Evolutionary conservation across 2,329 filamentous ascomycete genomes (phyloP), one percentile per base, ranked within the genome.

Genomic region (Claviceps maximensis): DNA sequence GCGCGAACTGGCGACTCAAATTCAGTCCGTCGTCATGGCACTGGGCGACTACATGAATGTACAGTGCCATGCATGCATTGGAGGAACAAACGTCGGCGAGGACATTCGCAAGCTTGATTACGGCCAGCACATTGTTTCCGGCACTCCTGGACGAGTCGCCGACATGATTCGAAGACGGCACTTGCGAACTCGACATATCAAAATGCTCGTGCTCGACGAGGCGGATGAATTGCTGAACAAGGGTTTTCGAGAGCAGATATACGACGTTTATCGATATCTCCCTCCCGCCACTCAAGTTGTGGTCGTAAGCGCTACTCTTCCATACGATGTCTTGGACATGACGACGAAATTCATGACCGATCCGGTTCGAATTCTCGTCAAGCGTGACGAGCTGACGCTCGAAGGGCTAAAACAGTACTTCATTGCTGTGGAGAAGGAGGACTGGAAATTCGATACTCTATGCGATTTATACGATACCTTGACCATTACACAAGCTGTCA

Each of bases 21-120:
- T 98, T 59, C 93, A 98, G 73, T 95, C 89, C 38, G 93, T 98
- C 55, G 87, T 98, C 61, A 95, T 97, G 83, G 93, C 93, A n/a
- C 81, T 98, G n/a, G 93, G 93, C 59, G 93, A 98, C 71, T 98
- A 96, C 77, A 97, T 98, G 93, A 96, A 96, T 67, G 89, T 98
- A 3, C 90, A 98, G 72, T 98, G 93, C 73, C 93, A 98, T 65
- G 91, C 93, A 55, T 98, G 93, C 71, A 97, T 98, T 64, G 93
- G 93, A 60, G 93, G 93, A 56, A 98, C 93, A 60, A 97, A 95
- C 65, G 90, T 98, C 40, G 89, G 93, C 62, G 93, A 97, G 68
- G 93, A 98, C 67, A 98, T 98, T 62, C 85, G 88, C 69, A 95
- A 95, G 74, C 87, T 98, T 57, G 89, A 97, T 69, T 93, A 97